phyloP scores from a whole-genome alignment of 1,139 yeast species.

The Saccharomyces uvarum region DNA sequence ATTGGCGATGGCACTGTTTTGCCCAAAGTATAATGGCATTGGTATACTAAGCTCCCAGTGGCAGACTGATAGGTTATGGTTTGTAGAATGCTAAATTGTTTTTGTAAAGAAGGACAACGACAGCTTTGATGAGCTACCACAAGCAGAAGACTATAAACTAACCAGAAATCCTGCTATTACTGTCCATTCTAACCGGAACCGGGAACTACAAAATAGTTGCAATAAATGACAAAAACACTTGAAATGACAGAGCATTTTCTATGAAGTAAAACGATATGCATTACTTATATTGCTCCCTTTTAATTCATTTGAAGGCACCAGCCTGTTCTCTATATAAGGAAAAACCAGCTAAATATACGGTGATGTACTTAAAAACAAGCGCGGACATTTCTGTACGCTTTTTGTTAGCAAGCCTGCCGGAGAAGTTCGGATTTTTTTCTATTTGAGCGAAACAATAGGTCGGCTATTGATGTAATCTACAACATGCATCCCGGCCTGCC shows the following conservation, averaged over 20 bases:
- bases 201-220: background rate
- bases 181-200: background rate
- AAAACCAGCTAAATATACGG: background rate
- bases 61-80: background rate
- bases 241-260: background rate
- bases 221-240: background rate
- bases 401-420: background rate
- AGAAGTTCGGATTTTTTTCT: background rate
- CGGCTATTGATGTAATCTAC: background rate
- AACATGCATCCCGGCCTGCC: background rate
- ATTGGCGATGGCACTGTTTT: background rate
- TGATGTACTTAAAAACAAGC: background rate
- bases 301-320: background rate
- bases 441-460: background rate
- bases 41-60: background rate
- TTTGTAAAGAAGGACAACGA: background rate
- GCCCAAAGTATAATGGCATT: background rate
- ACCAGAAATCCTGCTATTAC: background rate
- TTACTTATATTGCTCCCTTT: slow-evolving; percentile 6
- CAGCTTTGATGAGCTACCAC: background rate
- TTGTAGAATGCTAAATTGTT: background rate
- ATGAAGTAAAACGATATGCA: too few species aligned
- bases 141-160: background rate
- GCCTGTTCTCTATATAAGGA: background rate
- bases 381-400: background rate